Evolutionary conservation across 73 alveolate genomes (phyloP).

Genomic region (Tetrahymena thermophila): DNA sequence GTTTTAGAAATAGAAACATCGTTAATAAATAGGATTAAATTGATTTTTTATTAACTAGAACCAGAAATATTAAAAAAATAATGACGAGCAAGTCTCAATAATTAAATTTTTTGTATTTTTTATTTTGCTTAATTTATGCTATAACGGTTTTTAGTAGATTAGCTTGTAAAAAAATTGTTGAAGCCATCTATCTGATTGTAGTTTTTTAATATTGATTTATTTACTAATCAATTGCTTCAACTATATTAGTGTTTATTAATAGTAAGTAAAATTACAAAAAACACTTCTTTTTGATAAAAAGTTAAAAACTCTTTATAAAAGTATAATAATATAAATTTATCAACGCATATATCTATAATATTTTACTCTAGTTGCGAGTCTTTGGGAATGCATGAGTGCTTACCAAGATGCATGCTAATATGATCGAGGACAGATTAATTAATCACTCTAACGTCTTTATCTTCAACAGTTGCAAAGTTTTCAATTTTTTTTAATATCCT

Average conservation of each 20-base stretch:
- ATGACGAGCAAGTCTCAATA: no score
- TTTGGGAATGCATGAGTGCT: background rate
- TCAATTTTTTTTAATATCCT: background rate
- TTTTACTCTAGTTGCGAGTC: background rate
- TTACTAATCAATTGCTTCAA: background rate
- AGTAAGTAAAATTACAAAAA: background rate
- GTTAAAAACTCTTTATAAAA: background rate
- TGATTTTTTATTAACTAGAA: background rate
- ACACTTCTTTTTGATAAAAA: no score
- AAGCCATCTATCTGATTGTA: no score
- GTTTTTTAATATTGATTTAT: no score
- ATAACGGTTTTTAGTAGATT: no score
- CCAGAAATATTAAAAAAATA: no score
- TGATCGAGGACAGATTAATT: background rate
- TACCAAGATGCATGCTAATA: background rate
- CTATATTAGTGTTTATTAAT: background rate
- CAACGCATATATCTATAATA: background rate
- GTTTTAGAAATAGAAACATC: background rate
- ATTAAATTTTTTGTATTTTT: no score
- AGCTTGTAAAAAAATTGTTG: no score
- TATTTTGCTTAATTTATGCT: no score
- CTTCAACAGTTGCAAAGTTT: background rate
- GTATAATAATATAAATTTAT: background rate
- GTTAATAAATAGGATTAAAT: background rate
- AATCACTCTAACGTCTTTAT: background rate